Evolutionary conservation across 257 asterid species (phyloP), one percentile per base, ranked within the genome.

Genomic region (Solanum sejunctum): DNA sequence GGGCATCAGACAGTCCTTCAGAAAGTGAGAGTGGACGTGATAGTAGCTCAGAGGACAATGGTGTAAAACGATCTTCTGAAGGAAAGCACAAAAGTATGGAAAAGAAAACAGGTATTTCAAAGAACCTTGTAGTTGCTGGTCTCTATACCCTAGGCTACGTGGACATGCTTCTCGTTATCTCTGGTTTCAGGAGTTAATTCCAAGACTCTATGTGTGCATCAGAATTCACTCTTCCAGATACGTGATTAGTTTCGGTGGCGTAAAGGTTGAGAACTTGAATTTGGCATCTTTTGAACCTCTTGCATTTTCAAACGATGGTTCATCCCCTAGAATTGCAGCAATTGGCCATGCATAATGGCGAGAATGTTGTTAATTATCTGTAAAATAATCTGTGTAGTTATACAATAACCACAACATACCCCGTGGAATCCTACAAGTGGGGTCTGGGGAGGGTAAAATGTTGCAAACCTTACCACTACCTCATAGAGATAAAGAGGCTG

Each of bases 11-110:
- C 63, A 89, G 88, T 72, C 87, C 82, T 86, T 93, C 98, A 18
- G 97, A 90, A 82, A 89, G 93, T 63, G 98, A 91, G 90, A 87
- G 86, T 66, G 92, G 83, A 39, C 58, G 87, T 83, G 92, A 83
- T 86, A 88, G 91, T 77, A 92, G 92, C 88, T 92, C 97, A 81
- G 91, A 92, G 51, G 81, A 83, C 45, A 88, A 86, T 81, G 93
- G 78, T 58, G 89, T 83, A 63, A 87, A 81, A 86, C 90, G 47
- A 15, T 86, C 77, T 41, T 84, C 82, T 26, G 91, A 90, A 86
- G 91, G 85, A 78, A 89, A 91, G 84, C 88, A 64, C 77, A 90
- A 90, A 87, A 84, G 69, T 82, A 71, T 72, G 11, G 97, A 98
- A 91, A 86, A 86, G 88, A 86, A 84, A 81, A 52, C 41, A 12